phyloP scores from a whole-genome alignment of 306 rosid genomes.

The Potentilla sterilis region DNA sequence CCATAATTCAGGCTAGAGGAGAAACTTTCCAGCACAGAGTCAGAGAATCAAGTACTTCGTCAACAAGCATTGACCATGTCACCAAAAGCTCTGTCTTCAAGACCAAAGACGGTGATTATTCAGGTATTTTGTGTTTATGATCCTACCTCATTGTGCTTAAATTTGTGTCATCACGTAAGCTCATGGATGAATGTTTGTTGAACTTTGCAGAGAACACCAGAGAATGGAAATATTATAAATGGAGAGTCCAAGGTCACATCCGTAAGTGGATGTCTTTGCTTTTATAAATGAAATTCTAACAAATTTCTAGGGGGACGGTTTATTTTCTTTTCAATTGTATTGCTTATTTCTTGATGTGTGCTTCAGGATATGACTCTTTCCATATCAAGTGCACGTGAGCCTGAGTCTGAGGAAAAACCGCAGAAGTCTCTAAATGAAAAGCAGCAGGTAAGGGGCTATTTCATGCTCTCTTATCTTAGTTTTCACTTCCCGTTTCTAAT shows the following conservation, averaged over 20 bases:
- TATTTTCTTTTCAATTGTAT: constrained; percentile 19
- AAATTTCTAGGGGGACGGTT: constrained; percentile 2
- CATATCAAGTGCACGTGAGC: constrained; percentile 78
- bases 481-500: constrained; percentile 21
- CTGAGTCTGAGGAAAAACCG: constrained; percentile 97
- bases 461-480: constrained; percentile 22
- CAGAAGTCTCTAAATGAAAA: constrained; percentile 97
- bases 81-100: constrained; percentile 72
- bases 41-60: constrained; percentile 99
- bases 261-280: constrained; percentile 43
- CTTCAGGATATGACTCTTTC: constrained; percentile 79
- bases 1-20: constrained; percentile 77
- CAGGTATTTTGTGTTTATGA: constrained; percentile 54
- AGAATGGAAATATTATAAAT: constrained; percentile 75
- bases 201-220: constrained; percentile 84
- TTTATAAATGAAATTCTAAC: constrained; percentile 5
- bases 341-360: constrained; percentile 17
- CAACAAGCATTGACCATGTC: constrained; percentile 97
- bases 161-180: neutral
- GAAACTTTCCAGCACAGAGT: constrained; percentile 90
- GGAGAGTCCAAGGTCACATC: constrained; percentile 69
- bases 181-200: constrained; percentile 28
- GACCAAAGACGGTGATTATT: constrained; percentile 78
- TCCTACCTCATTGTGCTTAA: neutral
- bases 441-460: constrained; percentile 74